A percentile compares a stretch with the other conserved stretches of the same genome.
These are phyloP conservation scores for Phlegmacium glaucopus DNA, from an alignment of 768 basidiomycete species.

Conservation along the genomic window DNA sequence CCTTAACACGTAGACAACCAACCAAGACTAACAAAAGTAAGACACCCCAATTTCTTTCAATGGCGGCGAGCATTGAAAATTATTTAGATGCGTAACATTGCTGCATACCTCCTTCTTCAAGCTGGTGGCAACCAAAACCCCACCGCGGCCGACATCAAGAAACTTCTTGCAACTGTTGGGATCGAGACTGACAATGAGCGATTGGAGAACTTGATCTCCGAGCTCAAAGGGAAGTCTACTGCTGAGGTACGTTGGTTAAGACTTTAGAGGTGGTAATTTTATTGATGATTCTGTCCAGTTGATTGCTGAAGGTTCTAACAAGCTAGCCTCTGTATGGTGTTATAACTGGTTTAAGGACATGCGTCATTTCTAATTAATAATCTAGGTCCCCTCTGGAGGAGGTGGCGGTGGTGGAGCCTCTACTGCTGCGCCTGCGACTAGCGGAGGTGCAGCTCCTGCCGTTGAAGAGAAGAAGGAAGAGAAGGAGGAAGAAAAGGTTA, in stretches of 20 bases:
- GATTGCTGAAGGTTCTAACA: constrained; percentile 89
- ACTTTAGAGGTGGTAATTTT: constrained; percentile 1
- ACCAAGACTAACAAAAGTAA: constrained; percentile 41
- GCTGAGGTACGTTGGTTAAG: constrained; percentile 52
- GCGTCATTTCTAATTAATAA: not conserved
- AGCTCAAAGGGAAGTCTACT: constrained; percentile 89
- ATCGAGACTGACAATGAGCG: constrained; percentile 85
- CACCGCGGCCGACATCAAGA: constrained; percentile 82
- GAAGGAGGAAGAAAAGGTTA: constrained; percentile 86
- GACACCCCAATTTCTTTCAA: too few relatives aligned
- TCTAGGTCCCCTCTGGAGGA: constrained; percentile 89
- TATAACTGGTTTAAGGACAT: not conserved
- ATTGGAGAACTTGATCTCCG: constrained; percentile 78
- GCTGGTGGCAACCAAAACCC: constrained; percentile 90
- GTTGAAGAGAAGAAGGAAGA: constrained; percentile 81
- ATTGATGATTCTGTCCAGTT: constrained; percentile 42
- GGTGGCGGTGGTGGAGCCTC: constrained; percentile 54
- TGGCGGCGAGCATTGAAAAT: not conserved
- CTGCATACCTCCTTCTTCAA: constrained; percentile 96
- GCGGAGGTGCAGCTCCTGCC: constrained; percentile 55
- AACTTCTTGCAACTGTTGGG: constrained; percentile 80
- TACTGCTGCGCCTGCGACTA: constrained; percentile 48
- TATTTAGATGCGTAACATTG: constrained; percentile 82
- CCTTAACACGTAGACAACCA: constrained; percentile 25
- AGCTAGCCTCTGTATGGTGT: constrained; percentile 84